Conservation (phyloP, 805 yeast species). For the Brettanomyces custersianus region DNA sequence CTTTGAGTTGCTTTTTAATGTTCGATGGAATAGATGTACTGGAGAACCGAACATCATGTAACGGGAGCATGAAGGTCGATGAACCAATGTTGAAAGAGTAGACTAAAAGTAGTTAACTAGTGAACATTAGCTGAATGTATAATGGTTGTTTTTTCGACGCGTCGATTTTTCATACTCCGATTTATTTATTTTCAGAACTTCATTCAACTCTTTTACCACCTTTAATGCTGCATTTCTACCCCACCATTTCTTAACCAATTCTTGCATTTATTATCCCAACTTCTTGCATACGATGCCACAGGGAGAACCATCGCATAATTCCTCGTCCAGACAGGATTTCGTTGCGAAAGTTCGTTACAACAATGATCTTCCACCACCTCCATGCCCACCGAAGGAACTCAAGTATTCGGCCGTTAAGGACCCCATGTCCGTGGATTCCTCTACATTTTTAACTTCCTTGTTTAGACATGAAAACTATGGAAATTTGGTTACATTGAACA, state of each 20-base stretch:
- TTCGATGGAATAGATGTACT: constrained; percentile 42
- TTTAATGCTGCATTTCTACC: too few species aligned
- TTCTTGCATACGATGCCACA: too few species aligned
- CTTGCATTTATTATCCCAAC: too few species aligned
- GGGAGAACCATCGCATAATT: too few species aligned
- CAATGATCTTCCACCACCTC: constrained; percentile 88
- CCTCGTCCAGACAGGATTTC: constrained; percentile 50
- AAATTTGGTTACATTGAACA: constrained; percentile 49
- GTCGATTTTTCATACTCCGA: too few species aligned
- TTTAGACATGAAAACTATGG: constrained; percentile 69
- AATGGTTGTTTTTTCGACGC: too few species aligned
- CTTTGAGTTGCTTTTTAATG: constrained; percentile 33
- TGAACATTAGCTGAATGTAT: too few species aligned
- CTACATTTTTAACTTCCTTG: constrained; percentile 56
- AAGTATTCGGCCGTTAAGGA: constrained; percentile 31
- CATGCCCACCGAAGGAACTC: constrained; percentile 79
- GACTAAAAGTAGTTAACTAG: too few species aligned
- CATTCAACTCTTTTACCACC: too few species aligned
- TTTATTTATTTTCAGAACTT: too few species aligned
- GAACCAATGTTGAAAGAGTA: background rate
- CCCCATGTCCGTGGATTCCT: constrained; percentile 33
- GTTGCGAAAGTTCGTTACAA: constrained; percentile 76
- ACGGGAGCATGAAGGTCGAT: too few species aligned
- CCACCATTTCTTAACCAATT: too few species aligned
- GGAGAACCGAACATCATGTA: constrained; percentile 43